Conservation (phyloP, 345 rosid species). For the Gossypium herbaceum region DNA sequence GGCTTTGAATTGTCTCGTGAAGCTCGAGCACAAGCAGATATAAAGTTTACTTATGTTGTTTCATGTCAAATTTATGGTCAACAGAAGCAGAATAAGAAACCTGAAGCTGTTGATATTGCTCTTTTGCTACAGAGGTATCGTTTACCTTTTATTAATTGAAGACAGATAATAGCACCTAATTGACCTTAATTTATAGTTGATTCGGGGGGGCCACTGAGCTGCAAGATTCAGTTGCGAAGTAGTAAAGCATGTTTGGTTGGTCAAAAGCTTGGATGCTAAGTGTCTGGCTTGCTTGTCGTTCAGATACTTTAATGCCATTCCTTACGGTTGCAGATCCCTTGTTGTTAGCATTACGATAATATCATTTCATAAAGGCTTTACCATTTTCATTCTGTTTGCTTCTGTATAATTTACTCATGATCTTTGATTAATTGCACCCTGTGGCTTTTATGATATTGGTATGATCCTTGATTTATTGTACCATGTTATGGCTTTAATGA, state of each 20-base stretch:
- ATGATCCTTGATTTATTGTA: not conserved
- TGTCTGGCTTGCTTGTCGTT: not conserved
- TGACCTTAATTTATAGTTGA: not conserved
- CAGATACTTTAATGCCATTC: not conserved
- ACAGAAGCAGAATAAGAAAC: conserved; percentile 79
- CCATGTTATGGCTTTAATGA: not conserved
- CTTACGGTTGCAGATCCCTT: not conserved
- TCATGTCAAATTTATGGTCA: conserved; percentile 99
- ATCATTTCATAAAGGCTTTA: not conserved
- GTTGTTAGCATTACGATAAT: not conserved
- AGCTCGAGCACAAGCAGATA: conserved; percentile 91
- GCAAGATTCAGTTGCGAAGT: not conserved
- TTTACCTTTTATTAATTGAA: conserved; percentile 5
- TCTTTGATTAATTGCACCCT: not conserved
- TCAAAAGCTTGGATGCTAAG: not conserved
- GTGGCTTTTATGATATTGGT: not conserved
- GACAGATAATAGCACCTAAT: not conserved
- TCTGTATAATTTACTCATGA: not conserved
- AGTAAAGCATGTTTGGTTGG: not conserved
- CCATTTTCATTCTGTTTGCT: not conserved
- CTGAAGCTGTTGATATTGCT: conserved; percentile 92
- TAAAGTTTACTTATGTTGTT: conserved; percentile 93
- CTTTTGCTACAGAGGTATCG: conserved; percentile 78
- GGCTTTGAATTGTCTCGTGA: conserved; percentile 78
- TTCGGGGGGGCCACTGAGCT: not conserved